Percentiles rank a stretch among this genome's conserved stretches.
Evolutionary conservation across 805 yeast species (phyloP).

Genomic region (Torulaspora franciscae): DNA sequence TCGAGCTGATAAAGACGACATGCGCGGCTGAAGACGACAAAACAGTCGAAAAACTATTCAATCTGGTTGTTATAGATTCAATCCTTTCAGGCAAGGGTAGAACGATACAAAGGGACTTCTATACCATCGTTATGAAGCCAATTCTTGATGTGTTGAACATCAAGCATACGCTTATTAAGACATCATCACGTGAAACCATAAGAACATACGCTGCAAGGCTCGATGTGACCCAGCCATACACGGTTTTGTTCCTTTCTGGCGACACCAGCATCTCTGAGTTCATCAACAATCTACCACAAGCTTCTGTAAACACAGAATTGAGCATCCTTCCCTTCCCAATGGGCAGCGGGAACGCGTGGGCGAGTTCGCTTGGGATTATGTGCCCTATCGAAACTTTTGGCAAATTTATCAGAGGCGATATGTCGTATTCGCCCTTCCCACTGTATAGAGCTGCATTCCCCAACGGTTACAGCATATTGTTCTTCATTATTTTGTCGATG

Average conservation of each 20-base stretch:
- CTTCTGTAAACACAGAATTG: constrained; percentile 7
- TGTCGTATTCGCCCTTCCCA: constrained; percentile 27
- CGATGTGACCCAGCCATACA: constrained; percentile 25
- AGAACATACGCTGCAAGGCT: constrained; percentile 38
- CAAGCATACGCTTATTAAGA: constrained; percentile 40
- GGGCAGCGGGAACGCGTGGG: constrained; percentile 85
- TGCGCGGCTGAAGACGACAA: background rate
- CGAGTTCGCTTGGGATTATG: constrained; percentile 50
- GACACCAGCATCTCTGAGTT: constrained; percentile 83
- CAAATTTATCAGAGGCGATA: constrained; percentile 30
- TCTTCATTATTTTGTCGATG: constrained; percentile 73
- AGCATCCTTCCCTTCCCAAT: constrained; percentile 48
- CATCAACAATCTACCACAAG: constrained; percentile 44
- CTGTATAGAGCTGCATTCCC: constrained; percentile 35
- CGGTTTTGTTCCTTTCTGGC: constrained; percentile 68
- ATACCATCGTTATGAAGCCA: constrained; percentile 43
- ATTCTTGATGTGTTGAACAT: constrained; percentile 40
- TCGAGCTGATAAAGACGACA: background rate
- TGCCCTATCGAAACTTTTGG: constrained; percentile 37
- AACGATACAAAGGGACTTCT: constrained; percentile 37
- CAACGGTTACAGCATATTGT: constrained; percentile 22
- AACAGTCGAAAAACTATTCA: background rate
- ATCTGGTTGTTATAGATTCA: constrained; percentile 36
- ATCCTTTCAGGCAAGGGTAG: constrained; percentile 38
- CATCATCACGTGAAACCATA: constrained; percentile 41